A percentile compares a stretch with the other conserved stretches of the same genome.
Evolutionary conservation across 345 rosid species (phyloP).

Genomic region (Pelargonium nanum): DNA sequence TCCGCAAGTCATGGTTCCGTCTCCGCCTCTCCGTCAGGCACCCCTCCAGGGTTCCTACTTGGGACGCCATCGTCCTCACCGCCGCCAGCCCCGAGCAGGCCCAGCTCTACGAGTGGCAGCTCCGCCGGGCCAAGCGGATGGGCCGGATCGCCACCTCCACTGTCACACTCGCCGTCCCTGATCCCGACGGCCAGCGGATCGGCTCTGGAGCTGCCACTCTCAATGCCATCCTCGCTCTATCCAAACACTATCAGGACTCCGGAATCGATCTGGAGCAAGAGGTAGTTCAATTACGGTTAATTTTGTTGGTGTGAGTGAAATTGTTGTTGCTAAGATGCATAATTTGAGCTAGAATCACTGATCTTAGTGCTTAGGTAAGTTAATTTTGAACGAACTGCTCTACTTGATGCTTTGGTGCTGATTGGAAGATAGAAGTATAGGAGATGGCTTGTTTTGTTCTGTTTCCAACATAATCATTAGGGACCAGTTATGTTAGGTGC

Average conservation of each 20-base stretch:
- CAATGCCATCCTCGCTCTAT: constrained; percentile 69
- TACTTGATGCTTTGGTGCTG: not conserved
- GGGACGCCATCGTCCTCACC: constrained; percentile 93
- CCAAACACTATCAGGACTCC: constrained; percentile 33
- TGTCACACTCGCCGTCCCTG: constrained; percentile 79
- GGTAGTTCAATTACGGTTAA: constrained; percentile 19
- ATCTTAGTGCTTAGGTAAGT: not conserved
- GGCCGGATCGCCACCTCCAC: constrained; percentile 79
- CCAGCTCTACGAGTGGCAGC: constrained; percentile 86
- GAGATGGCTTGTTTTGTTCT: not conserved
- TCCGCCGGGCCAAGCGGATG: constrained; percentile 63
- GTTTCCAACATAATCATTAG: no score
- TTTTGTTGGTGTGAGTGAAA: not conserved
- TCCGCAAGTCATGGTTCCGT: constrained; percentile 93
- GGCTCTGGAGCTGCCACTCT: constrained; percentile 98
- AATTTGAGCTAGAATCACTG: not conserved
- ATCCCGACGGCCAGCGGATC: constrained; percentile 81
- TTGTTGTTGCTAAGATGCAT: not conserved
- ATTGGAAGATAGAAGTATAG: not conserved
- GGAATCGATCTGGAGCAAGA: constrained; percentile 20
- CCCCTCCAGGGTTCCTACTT: constrained; percentile 78
- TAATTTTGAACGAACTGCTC: not conserved
- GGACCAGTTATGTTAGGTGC: no score
- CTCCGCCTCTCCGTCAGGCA: constrained; percentile 78
- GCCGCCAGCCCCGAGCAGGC: constrained; percentile 99